Evolutionary conservation across 2,329 filamentous ascomycete species (phyloP), one percentile per base, ranked within the genome.

Genomic region (Lomentospora prolificans): DNA sequence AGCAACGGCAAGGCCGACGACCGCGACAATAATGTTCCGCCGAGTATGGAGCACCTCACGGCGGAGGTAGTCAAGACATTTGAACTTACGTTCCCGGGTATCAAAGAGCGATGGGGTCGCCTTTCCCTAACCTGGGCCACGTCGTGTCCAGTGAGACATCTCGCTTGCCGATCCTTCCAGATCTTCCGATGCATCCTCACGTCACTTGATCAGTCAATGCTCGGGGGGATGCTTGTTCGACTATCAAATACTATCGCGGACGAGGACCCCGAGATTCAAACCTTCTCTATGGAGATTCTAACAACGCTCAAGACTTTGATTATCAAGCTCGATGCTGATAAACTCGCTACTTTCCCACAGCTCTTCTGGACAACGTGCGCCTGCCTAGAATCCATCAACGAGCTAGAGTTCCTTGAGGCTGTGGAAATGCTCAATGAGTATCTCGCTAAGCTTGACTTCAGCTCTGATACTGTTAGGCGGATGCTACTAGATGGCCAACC

Each of bases 301-400:
- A 96, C 91, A 0, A 99, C 95, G 0, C 70, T 99, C 53, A 91
- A 95, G 65, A 90, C 90, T 0, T 86, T 99, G 48, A 95, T 99
- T 57, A 81, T 84, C 61, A 94, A 92, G 56, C 74, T 97, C 27
- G 85, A 91, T 19, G 78, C 87, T 0, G 81, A 87, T 36, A 87
- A 91, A 66, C 77, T 99, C 2, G 71, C 95, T 51, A 84, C 85
- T n/a, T 96, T 96, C 61, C 94, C 94, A 1, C 92, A 97, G 64
- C 75, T 99, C 1, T 97, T 99, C 70, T 99, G 95, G 95, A 95
- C 92, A 0, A 96, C 89, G 0, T 96, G 91, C 64, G 94, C 94
- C 9, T 99, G 94, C 66, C 74, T 99, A 19, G 91, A 97, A 65
- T 97, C 94, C 0, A 95, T 97, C 64, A 95, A 97, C 61, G 95